These are phyloP conservation scores for Bruguiera sexangula DNA, from an alignment of 345 rosid genomes.

Conservation along the genomic window DNA sequence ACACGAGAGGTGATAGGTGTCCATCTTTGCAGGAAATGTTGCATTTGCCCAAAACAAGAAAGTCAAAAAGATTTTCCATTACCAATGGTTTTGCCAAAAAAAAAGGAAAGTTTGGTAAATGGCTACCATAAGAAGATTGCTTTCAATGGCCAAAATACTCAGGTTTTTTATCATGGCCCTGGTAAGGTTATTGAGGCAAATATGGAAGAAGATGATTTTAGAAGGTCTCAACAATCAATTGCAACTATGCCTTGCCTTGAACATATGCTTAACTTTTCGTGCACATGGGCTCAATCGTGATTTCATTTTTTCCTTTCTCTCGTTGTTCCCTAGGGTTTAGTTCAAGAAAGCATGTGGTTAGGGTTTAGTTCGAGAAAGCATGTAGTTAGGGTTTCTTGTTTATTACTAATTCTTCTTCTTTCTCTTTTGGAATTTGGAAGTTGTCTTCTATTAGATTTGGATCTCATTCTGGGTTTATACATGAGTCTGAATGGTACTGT, in stretches of 20 bases:
- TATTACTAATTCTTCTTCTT: not conserved
- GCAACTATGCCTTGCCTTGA: constrained; percentile 41
- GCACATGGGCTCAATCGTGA: not conserved
- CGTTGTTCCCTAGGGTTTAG: not conserved
- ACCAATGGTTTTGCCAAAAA: constrained; percentile 54
- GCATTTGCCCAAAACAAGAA: constrained; percentile 56
- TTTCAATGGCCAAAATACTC: constrained; percentile 36
- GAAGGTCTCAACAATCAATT: constrained; percentile 34
- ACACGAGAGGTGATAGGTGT: constrained; percentile 46
- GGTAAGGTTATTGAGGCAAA: constrained; percentile 42
- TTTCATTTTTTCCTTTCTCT: not conserved
- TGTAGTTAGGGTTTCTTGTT: constrained; percentile 15
- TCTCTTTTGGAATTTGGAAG: not conserved
- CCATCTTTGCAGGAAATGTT: constrained; percentile 44
- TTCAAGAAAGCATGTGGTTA: not conserved
- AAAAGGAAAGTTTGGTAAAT: constrained; percentile 42
- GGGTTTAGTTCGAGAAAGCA: not conserved
- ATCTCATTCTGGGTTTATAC: not conserved
- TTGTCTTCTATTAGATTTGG: not conserved
- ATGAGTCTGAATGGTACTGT: not conserved
- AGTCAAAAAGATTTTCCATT: constrained; percentile 40
- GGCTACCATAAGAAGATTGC: constrained; percentile 41
- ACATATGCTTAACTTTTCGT: not conserved
- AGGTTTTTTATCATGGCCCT: constrained; percentile 31
- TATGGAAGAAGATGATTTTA: constrained; percentile 34